These are phyloP conservation scores for Scleroderma citrinum DNA, from an alignment of 768 basidiomycete genomes.

Conservation along the genomic window DNA sequence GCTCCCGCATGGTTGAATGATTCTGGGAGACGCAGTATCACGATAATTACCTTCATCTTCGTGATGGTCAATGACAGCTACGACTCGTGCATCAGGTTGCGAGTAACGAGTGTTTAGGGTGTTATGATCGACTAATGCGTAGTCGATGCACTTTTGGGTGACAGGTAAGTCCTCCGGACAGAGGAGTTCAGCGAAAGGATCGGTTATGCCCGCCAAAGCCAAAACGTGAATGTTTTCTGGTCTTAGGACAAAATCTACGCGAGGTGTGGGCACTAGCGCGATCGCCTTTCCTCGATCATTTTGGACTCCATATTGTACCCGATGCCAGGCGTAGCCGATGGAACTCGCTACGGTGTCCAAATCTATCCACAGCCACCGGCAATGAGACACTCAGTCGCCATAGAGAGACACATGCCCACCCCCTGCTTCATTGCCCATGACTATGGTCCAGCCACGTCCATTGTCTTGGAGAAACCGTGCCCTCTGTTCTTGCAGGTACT, in stretches of 20 bases:
- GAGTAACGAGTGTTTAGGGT: conserved; percentile 45
- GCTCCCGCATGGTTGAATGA: conserved; percentile 68
- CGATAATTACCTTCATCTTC: conserved; percentile 71
- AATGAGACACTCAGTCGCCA: not conserved
- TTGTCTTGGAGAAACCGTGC: conserved; percentile 54
- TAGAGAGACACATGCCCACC: conserved; percentile 40
- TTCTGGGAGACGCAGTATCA: conserved; percentile 57
- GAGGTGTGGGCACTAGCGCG: conserved; percentile 66
- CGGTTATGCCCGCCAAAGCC: conserved; percentile 45
- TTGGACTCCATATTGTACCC: conserved; percentile 29
- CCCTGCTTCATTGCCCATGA: conserved; percentile 96
- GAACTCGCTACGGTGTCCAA: conserved; percentile 86
- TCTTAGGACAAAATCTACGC: conserved; percentile 68
- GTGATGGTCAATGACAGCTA: conserved; percentile 87
- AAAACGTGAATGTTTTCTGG: conserved; percentile 85
- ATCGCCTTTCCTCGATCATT: conserved; percentile 51
- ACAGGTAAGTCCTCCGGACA: conserved; percentile 60
- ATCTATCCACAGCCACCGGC: conserved; percentile 42
- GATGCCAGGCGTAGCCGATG: conserved; percentile 77
- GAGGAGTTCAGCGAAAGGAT: conserved; percentile 51
- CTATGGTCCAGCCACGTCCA: conserved; percentile 69
- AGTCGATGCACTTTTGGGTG: conserved; percentile 39
- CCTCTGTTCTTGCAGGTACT: conserved; percentile 46
- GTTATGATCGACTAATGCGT: conserved; percentile 93
- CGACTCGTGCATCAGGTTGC: conserved; percentile 43